phyloP scores from a whole-genome alignment of 2,329 filamentous ascomycete genomes.

The Aspergillus quadrilineatus region DNA sequence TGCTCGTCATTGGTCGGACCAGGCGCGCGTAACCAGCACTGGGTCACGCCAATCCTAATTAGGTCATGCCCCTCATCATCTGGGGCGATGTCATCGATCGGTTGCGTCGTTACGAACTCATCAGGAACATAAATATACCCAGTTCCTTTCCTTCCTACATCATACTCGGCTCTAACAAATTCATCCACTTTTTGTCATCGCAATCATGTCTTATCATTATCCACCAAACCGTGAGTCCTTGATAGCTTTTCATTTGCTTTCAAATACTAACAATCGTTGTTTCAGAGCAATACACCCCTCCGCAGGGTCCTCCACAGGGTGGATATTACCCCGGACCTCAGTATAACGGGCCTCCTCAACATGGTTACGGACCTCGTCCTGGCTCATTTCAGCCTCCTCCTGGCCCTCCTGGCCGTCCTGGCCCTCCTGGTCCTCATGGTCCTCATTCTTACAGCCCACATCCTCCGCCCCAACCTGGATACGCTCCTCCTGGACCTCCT shows the following conservation, averaged over 20 bases:
- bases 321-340: neutral
- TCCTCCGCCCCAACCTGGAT: neutral
- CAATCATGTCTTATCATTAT: slow-evolving; percentile 6
- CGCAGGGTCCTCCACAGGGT: neutral
- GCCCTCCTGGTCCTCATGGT: neutral
- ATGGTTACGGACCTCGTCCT: neutral
- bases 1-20: neutral
- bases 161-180: neutral
- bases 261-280: neutral
- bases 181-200: neutral
- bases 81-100: neutral
- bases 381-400: slow-evolving; percentile 5
- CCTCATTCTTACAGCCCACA: neutral
- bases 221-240: neutral
- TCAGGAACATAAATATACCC: neutral
- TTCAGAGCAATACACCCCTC: slow-evolving; percentile 1
- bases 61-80: neutral
- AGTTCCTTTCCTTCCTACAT: neutral
- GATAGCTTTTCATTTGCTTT: neutral
- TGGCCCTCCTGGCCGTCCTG: neutral
- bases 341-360: slow-evolving; percentile 1
- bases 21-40: neutral
- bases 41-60: neutral
- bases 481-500: slow-evolving; percentile 1
- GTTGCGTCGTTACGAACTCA: neutral